Conservation (phyloP, 2,329 filamentous ascomycete genomes). For the Phaeoacremonium minimum region DNA sequence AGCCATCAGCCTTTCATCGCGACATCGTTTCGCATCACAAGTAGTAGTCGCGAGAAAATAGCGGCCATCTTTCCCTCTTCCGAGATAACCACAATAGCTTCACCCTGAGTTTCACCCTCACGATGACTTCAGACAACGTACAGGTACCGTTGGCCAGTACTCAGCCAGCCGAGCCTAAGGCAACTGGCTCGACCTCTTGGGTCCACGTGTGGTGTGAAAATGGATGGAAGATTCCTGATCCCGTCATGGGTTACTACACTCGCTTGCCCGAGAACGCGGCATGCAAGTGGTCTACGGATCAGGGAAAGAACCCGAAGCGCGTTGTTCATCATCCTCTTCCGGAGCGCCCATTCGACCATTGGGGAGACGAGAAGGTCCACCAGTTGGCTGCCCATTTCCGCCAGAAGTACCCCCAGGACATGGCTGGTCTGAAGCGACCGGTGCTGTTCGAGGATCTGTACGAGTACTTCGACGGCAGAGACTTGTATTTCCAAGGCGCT, state of each 20-base stretch:
- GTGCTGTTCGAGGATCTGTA: conserved; percentile 36
- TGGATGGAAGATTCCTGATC: conserved; percentile 4
- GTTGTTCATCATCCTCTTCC: conserved; percentile 1
- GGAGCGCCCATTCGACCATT: conserved; percentile 1
- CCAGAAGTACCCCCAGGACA: conserved; percentile 24
- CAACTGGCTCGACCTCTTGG: too few relatives aligned
- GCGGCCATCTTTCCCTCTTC: too few relatives aligned
- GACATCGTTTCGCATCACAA: too few relatives aligned
- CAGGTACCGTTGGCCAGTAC: too few relatives aligned
- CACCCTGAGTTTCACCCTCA: too few relatives aligned
- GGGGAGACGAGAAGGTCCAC: conserved; percentile 3
- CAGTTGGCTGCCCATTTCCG: conserved; percentile 20
- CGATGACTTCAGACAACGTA: too few relatives aligned
- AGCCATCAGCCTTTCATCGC: too few relatives aligned
- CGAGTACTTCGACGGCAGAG: conserved; percentile 40
- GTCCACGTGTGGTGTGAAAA: too few relatives aligned
- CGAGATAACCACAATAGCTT: too few relatives aligned
- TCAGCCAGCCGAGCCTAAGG: too few relatives aligned
- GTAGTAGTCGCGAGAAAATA: too few relatives aligned
- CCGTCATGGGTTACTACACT: conserved; percentile 11
- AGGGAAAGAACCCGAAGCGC: not conserved
- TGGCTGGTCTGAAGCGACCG: conserved; percentile 26
- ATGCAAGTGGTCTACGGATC: conserved; percentile 2
- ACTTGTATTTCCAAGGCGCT: conserved; percentile 41
- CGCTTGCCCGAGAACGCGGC: conserved; percentile 1